A percentile compares a stretch with the other conserved stretches of the same genome.
Evolutionary conservation across 331 rosid species (phyloP).

Genomic region (Cydonia oblonga): DNA sequence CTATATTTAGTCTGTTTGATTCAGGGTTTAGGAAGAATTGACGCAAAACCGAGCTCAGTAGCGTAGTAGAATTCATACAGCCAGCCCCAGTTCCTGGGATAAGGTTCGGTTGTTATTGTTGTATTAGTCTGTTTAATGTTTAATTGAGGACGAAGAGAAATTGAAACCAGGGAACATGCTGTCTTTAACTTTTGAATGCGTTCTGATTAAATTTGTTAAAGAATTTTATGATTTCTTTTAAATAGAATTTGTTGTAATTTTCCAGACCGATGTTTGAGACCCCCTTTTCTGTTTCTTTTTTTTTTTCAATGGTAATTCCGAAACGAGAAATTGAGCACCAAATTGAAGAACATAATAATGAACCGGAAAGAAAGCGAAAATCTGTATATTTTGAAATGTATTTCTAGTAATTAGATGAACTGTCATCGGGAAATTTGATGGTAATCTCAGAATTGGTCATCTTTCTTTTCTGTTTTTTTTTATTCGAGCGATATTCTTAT

Average conservation of each 20-base stretch:
- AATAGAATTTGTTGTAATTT: neutral
- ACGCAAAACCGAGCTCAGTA: too few relatives aligned
- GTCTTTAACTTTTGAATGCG: neutral
- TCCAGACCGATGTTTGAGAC: neutral
- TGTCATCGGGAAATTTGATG: neutral
- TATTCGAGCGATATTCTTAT: neutral
- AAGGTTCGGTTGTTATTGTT: too few relatives aligned
- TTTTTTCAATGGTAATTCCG: too few relatives aligned
- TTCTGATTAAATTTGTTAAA: neutral
- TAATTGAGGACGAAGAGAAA: neutral
- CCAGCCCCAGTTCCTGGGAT: too few relatives aligned
- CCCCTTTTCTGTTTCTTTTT: neutral
- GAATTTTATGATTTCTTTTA: neutral
- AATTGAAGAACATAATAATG: neutral
- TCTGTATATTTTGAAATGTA: neutral
- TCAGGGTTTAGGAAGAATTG: too few relatives aligned
- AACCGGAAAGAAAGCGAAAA: neutral
- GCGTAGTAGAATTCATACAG: too few relatives aligned
- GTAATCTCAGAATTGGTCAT: neutral
- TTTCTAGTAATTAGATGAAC: neutral
- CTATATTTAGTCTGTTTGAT: neutral
- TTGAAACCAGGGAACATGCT: neutral
- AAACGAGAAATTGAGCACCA: too few relatives aligned
- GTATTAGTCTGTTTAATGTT: neutral
- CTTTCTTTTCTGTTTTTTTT: neutral